phyloP scores from a whole-genome alignment of 306 rosid species.

The Delonix regia region DNA sequence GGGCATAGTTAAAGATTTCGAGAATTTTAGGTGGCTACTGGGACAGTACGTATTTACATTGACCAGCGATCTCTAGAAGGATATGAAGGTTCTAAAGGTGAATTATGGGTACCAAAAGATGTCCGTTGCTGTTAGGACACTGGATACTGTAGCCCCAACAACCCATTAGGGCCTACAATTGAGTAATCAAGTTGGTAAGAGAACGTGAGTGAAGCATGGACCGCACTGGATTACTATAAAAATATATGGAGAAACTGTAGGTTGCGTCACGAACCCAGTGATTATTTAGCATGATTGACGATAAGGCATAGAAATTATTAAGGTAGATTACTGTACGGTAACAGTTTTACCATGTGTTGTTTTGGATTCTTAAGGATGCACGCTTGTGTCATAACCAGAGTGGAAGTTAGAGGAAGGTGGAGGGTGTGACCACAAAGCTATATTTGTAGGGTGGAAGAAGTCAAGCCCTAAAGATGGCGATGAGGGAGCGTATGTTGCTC shows the following conservation, averaged over 20 bases:
- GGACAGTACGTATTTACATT: neutral
- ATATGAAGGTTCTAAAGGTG: neutral
- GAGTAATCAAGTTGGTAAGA: neutral
- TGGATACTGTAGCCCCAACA: neutral
- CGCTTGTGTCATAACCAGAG: too few species aligned
- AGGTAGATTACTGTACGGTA: neutral
- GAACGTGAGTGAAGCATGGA: neutral
- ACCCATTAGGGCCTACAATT: neutral
- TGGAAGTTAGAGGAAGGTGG: neutral
- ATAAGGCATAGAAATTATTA: neutral
- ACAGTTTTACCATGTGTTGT: neutral
- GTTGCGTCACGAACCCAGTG: neutral
- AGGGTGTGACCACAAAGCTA: neutral
- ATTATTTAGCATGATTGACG: neutral
- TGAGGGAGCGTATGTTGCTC: neutral
- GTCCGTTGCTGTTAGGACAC: neutral
- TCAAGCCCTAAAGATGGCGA: conserved; percentile 20
- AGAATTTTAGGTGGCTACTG: neutral
- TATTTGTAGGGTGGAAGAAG: neutral
- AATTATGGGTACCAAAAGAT: neutral
- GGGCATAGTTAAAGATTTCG: too few species aligned
- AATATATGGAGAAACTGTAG: conserved; percentile 6
- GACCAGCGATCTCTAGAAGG: conserved; percentile 1
- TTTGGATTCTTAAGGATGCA: too few species aligned
- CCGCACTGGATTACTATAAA: neutral